phyloP scores from a whole-genome alignment of 805 yeast species.

The Diddensiella santjacobensis region DNA sequence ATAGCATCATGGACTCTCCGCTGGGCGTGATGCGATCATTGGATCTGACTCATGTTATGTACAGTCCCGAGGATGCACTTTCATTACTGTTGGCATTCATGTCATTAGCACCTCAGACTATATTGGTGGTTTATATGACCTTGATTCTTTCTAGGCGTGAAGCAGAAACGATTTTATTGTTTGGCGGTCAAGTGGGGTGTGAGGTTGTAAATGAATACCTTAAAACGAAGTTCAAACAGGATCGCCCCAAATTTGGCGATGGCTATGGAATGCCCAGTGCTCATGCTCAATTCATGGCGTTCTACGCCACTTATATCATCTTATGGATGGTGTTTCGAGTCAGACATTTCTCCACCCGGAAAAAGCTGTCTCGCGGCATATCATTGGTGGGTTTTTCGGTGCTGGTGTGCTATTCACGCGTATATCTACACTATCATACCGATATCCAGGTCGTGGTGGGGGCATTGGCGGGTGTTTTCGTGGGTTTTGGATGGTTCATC shows the following conservation, averaged over 20 bases:
- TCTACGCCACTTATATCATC: slow-evolving; percentile 43
- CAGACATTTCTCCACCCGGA: slow-evolving; percentile 28
- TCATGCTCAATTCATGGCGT: slow-evolving; percentile 94
- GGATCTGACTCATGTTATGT: slow-evolving; percentile 82
- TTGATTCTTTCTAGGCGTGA: slow-evolving; percentile 83
- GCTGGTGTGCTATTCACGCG: slow-evolving; percentile 64
- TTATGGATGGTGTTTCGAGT: slow-evolving; percentile 33
- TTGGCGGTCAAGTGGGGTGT: slow-evolving; percentile 79
- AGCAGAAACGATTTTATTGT: slow-evolving; percentile 76
- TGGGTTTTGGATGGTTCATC: slow-evolving; percentile 58
- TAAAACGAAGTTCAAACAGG: slow-evolving; percentile 61
- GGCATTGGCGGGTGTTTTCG: slow-evolving; percentile 51
- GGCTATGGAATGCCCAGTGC: slow-evolving; percentile 97
- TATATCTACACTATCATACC: slow-evolving; percentile 76
- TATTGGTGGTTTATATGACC: slow-evolving; percentile 73
- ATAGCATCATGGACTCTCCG: background rate
- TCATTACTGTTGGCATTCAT: slow-evolving; percentile 64
- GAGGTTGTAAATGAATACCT: slow-evolving; percentile 68
- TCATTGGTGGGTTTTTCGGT: slow-evolving; percentile 28
- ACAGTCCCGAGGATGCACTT: slow-evolving; percentile 60
- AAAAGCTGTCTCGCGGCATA: slow-evolving; percentile 25
- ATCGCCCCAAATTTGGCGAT: slow-evolving; percentile 59
- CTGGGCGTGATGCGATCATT: slow-evolving; percentile 33
- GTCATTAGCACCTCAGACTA: slow-evolving; percentile 75
- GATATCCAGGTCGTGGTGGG: slow-evolving; percentile 74